Evolutionary conservation across 345 rosid genomes (phyloP).

Genomic region (Hirschfeldia incana): DNA sequence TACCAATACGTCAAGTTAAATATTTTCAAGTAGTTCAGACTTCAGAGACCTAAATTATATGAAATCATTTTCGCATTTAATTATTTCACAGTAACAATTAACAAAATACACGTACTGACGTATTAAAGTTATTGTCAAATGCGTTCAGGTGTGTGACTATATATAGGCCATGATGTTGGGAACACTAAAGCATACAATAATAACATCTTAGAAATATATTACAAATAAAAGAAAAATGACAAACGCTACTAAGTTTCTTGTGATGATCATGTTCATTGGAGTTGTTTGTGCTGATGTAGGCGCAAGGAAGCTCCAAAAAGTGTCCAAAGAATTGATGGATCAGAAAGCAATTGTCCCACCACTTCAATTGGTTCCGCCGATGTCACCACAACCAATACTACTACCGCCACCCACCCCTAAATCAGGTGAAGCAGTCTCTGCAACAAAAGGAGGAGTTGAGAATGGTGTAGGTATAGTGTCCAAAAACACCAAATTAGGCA

Average conservation of each 20-base stretch:
- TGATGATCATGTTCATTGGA: background rate
- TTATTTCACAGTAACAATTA: background rate
- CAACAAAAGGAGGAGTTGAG: background rate
- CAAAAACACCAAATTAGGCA: background rate
- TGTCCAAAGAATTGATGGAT: background rate
- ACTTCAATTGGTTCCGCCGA: background rate
- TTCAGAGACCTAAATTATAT: background rate
- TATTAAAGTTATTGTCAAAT: background rate
- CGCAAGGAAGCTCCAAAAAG: too few relatives aligned
- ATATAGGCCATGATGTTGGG: background rate
- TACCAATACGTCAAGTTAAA: constrained; percentile 4
- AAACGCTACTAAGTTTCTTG: background rate
- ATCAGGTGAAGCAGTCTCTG: background rate
- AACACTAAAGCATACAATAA: background rate
- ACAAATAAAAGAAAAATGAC: background rate
- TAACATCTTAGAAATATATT: background rate
- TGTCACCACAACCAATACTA: background rate
- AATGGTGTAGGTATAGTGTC: background rate
- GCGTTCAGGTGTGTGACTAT: background rate
- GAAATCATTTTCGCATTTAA: background rate
- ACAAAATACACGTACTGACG: background rate
- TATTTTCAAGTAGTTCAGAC: background rate
- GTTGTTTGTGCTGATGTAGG: too few relatives aligned
- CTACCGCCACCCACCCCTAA: background rate
- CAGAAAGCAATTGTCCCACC: background rate